phyloP scores from a whole-genome alignment of 2,329 filamentous ascomycete species.

The Aschersonia sp. region DNA sequence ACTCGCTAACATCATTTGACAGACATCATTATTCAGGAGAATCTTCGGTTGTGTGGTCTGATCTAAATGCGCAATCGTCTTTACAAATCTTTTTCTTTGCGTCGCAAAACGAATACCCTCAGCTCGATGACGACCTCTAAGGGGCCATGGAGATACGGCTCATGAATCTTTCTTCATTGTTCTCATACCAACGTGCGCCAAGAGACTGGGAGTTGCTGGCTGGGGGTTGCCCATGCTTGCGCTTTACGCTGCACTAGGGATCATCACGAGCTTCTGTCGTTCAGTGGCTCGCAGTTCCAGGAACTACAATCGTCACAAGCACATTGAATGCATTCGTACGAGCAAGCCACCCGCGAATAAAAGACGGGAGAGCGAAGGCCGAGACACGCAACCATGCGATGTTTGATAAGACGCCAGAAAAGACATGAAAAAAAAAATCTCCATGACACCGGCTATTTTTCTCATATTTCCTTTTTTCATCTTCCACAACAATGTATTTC shows the following conservation, averaged over 20 bases:
- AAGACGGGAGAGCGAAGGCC: neutral
- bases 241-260: too few relatives aligned
- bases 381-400: neutral
- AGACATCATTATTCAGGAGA: slow-evolving; percentile 99
- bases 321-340: too few relatives aligned
- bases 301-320: neutral
- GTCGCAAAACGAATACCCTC: slow-evolving; percentile 27
- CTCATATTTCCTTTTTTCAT: too few relatives aligned
- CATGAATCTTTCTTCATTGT: slow-evolving; percentile 17
- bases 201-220: slow-evolving; percentile 4
- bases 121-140: slow-evolving; percentile 23
- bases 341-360: too few relatives aligned
- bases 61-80: slow-evolving; percentile 50
- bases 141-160: slow-evolving; percentile 23
- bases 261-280: too few relatives aligned
- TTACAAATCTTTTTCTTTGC: slow-evolving; percentile 9
- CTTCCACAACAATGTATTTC: too few relatives aligned
- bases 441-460: too few relatives aligned
- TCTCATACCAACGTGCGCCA: slow-evolving; percentile 9
- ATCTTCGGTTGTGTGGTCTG: slow-evolving; percentile 88
- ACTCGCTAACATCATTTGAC: slow-evolving; percentile 23
- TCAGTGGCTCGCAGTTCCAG: neutral
- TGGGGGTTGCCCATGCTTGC: neutral
- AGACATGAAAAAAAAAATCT: too few relatives aligned
- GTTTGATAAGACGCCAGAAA: too few relatives aligned